Evolutionary conservation across 768 basidiomycete species (phyloP), one percentile per base, ranked within the genome.

Genomic region (Rhodotorula paludigena): DNA sequence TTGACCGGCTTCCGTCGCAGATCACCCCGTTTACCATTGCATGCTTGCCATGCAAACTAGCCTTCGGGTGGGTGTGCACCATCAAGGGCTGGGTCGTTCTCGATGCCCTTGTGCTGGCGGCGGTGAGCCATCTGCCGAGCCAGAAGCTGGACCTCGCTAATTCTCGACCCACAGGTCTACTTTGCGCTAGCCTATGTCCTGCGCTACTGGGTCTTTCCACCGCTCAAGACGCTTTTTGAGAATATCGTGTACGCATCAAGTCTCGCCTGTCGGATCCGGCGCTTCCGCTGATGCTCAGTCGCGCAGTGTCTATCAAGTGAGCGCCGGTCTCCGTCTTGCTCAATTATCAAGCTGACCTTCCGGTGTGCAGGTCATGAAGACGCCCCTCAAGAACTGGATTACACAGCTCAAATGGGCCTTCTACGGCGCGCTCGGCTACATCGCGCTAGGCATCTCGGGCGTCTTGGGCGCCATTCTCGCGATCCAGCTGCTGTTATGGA

Each of bases 311-410:
- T 68, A 68, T 38, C 42, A 62, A 35, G 44, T 56, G 7, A 6
- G 36, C 12, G 16, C 14, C 12, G 1, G 18, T 9, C 35, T 28
- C 32, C 44, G 2, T 2, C 15, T 25, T 1, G 5, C 28, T 21
- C 32, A 2, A 23, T 0, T 2, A 30, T 18, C 35, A 2, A 5
- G 8, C 38, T 48, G 47, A 23, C 33, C 25, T 32, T 3, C 10
- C 18, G 2, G 10, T 16, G 9, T 9, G 8, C 23, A 63, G 45
- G 30, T 60, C 38, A 3, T 28, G 11, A n/a, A 68, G 2, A 57
- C 28, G 2, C 56, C 35, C 2, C 55, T 67, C n/a, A n/a, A 33
- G 23, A 25, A 38, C 28, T 68, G 66, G 66, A 63, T 68, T 51
- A 30, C 38, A 5, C 30, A 45, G 15, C 44, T 58, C 44, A 58